phyloP scores from a whole-genome alignment of 345 rosid species.

The Populus deltoides region DNA sequence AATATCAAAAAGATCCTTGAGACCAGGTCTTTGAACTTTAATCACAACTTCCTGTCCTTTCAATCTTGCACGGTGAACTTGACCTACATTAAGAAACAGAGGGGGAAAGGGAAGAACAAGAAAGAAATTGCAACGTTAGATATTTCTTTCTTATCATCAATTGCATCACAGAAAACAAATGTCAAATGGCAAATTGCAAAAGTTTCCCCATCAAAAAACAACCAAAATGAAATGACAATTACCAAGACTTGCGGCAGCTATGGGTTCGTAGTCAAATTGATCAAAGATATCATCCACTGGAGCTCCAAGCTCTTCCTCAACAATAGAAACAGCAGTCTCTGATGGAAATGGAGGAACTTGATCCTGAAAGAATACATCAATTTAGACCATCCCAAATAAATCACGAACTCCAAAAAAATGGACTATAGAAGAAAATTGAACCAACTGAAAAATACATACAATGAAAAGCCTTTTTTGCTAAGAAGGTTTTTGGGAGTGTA shows the following conservation, averaged over 20 bases:
- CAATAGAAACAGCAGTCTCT: slow-evolving; percentile 73
- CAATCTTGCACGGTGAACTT: slow-evolving; percentile 89
- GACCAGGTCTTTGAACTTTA: slow-evolving; percentile 97
- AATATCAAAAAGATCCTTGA: slow-evolving; percentile 91
- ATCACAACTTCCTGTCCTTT: slow-evolving; percentile 89
- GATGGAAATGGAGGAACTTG: slow-evolving; percentile 99
- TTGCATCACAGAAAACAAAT: slow-evolving; percentile 1
- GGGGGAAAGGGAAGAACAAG: neutral
- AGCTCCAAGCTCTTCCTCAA: slow-evolving; percentile 92
- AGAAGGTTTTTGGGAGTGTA: too few species aligned
- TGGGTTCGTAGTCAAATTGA: slow-evolving; percentile 82
- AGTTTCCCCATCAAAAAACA: slow-evolving; percentile 14
- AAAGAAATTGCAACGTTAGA: neutral
- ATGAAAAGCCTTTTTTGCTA: neutral
- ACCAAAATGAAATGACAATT: slow-evolving; percentile 16
- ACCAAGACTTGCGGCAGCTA: slow-evolving; percentile 99
- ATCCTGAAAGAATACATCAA: slow-evolving; percentile 51
- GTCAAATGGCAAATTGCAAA: slow-evolving; percentile 3
- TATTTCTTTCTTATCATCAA: neutral
- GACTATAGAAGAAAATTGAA: neutral
- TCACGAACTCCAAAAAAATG: neutral
- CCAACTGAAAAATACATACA: neutral
- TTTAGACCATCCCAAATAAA: slow-evolving; percentile 4
- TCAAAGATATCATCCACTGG: slow-evolving; percentile 64
- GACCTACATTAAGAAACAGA: slow-evolving; percentile 49